Base-by-base conservation (phyloP, 306 rosid species). In the Castanopsis chinensis region DNA sequence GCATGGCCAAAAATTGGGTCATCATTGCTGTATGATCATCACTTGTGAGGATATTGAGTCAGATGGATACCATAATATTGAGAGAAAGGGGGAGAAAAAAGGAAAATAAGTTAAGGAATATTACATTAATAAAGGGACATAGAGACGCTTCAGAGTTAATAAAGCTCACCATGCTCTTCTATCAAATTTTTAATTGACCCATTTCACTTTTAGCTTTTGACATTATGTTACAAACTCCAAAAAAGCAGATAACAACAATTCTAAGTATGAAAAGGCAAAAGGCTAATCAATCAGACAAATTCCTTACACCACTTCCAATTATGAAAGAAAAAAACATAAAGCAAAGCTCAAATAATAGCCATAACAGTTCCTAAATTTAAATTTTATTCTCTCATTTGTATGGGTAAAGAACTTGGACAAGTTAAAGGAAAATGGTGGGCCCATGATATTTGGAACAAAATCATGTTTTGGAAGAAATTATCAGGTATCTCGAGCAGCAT, bases 11-110 rank as follows among this genome's bases (percentile, higher is more conserved):
- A 96, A 57, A 93, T 68, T 71, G 91, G 82, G 85, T 90, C 99
- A 79, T 90, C 90, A 72, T 90, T 87, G 89, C 98, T 96, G 94
- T 88, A 93, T 88, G 89, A 90, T 81, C 87, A 88, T 85, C 92
- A 88, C 86, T 85, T 88, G 89, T 92, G 91, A 90, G 91, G 85
- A 85, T 86, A 87, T 72, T 81, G 80, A 85, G 86, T 89, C 85
- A 82, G 85, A 87, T 63, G 73, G 76, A 72, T 79, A 76, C 85
- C 68, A 67, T 55, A 67, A 83, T 49, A 43, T 60, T 76, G 61
- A 71, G 14, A 43, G 70, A 65, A 69, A 13, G n/a, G 25, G 21
- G 33, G 27, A 14, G 45, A 9, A 5, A 74, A 77, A 35, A 33
- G 6, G 0, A 14, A 75, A 69, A 70, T 45, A 49, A 63, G 21